Conservation (phyloP, 148 eudicot genomes). For the Salicornia ramosissima region DNA sequence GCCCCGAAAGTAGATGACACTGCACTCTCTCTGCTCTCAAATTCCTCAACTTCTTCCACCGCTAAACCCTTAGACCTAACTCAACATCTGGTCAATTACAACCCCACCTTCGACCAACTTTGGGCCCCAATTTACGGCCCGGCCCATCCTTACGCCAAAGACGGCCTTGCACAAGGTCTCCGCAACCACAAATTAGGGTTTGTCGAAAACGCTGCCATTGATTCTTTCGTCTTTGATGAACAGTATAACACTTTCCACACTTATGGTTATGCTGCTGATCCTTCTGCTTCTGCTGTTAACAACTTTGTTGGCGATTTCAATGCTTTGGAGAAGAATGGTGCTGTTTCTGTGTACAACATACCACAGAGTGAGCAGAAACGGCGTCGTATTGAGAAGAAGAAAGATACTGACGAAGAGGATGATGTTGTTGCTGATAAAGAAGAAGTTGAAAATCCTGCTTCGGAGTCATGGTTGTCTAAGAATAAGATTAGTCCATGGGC, state of each 20-base stretch:
- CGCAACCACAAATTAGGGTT: slow-evolving; percentile 92
- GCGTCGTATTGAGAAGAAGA: slow-evolving; percentile 57
- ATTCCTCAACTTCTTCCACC: slow-evolving; percentile 24
- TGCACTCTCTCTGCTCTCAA: slow-evolving; percentile 63
- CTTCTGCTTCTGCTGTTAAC: slow-evolving; percentile 41
- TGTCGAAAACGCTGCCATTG: slow-evolving; percentile 74
- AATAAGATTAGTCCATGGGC: slow-evolving; percentile 83
- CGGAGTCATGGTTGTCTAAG: slow-evolving; percentile 68
- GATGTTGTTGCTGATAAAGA: slow-evolving; percentile 22
- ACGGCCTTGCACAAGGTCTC: slow-evolving; percentile 83
- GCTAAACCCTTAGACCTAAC: slow-evolving; percentile 73
- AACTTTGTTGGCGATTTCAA: slow-evolving; percentile 58
- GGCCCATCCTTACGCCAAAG: slow-evolving; percentile 84
- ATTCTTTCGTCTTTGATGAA: slow-evolving; percentile 69
- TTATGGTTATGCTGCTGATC: slow-evolving; percentile 87
- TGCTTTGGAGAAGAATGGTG: slow-evolving; percentile 36
- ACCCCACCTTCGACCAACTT: slow-evolving; percentile 87
- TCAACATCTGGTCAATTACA: slow-evolving; percentile 62
- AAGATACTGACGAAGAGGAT: slow-evolving; percentile 18
- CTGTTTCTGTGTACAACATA: slow-evolving; percentile 65
- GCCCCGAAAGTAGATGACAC: slow-evolving; percentile 90
- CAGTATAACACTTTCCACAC: slow-evolving; percentile 83
- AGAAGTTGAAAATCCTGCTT: slow-evolving; percentile 62
- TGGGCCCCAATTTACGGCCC: slow-evolving; percentile 97
- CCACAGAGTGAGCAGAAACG: slow-evolving; percentile 76